phyloP scores from a whole-genome alignment of 768 basidiomycete species.

The Termitomyces sp. region DNA sequence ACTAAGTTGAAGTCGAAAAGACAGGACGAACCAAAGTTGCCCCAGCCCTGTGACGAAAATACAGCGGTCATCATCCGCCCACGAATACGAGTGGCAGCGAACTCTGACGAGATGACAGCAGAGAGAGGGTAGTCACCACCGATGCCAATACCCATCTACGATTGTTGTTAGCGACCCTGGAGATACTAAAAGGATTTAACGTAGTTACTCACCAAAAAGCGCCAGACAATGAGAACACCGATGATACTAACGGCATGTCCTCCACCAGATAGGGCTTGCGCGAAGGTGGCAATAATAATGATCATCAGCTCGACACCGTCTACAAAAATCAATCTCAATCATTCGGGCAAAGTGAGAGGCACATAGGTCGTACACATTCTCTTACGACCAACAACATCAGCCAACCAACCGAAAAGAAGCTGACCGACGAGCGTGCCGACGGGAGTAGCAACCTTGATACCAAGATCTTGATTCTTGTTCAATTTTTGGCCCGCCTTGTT shows the following conservation, averaged over 20 bases:
- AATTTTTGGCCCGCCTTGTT: constrained; percentile 28
- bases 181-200: neutral
- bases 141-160: constrained; percentile 72
- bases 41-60: constrained; percentile 86
- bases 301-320: constrained; percentile 76
- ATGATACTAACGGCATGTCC: constrained; percentile 66
- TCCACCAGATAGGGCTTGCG: constrained; percentile 68
- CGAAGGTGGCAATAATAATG: constrained; percentile 77
- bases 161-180: neutral
- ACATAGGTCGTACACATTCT: constrained; percentile 56
- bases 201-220: constrained; percentile 51
- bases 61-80: constrained; percentile 89
- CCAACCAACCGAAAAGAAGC: constrained; percentile 75
- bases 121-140: constrained; percentile 87
- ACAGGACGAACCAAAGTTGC: constrained; percentile 57
- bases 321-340: constrained; percentile 15
- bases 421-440: constrained; percentile 75
- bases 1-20: neutral
- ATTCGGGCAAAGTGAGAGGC: neutral
- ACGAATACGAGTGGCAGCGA: constrained; percentile 69
- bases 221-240: constrained; percentile 78
- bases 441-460: constrained; percentile 73
- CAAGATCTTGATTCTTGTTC: constrained; percentile 63
- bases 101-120: constrained; percentile 87
- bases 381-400: constrained; percentile 73